Evolutionary conservation across 2,329 filamentous ascomycete genomes (phyloP), one percentile per base, ranked within the genome.

Genomic region (Hypomyces perniciosus): DNA sequence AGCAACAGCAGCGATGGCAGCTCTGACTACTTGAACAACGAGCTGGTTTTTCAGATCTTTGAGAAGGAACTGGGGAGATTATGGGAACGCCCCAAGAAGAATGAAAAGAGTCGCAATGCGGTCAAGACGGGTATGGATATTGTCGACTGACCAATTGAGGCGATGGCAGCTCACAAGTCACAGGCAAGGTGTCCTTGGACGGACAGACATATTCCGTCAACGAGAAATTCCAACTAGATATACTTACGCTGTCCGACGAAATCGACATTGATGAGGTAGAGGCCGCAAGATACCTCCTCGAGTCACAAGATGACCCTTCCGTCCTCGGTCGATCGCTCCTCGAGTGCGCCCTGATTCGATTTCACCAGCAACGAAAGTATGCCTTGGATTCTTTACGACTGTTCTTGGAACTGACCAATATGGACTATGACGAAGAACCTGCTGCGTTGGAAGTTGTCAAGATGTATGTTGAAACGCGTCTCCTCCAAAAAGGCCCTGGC

Each of bases 251-350:
- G 35, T 88, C 92, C 50, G 91, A 97, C 67, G 88, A 90, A 59
- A 76, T 96, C 55, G 85, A 96, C 61, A 76, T 99, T 47, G 91
- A 99, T 69, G 95, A 99, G 69, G 66, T 95, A 51, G 82, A 93
- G 60, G 86, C 92, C 13, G 88, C 90, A 8, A 78, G 80, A 58
- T 79, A 93, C 45, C 81, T 95, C 51, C 73, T 95, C 46, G 83
- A 85, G 50, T 84, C 88, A 13, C 80, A 88, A 63, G 78, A 83
- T 35, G 85, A 91, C 59, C 77, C 83, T 12, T 75, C 80, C 41
- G 74, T 80, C 12, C 75, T 90, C 5, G 89, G 89, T 54, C 82
- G 88, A 27, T 78, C 88, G 3, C 77, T 88, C 53, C 77, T 90
- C 49, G 84, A 91, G 65, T 86, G 86, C 59, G 87, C 87, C 53